These are phyloP conservation scores for Ensete glaucum DNA, from an alignment of 176 grass and related monocot species.

Conservation along the genomic window DNA sequence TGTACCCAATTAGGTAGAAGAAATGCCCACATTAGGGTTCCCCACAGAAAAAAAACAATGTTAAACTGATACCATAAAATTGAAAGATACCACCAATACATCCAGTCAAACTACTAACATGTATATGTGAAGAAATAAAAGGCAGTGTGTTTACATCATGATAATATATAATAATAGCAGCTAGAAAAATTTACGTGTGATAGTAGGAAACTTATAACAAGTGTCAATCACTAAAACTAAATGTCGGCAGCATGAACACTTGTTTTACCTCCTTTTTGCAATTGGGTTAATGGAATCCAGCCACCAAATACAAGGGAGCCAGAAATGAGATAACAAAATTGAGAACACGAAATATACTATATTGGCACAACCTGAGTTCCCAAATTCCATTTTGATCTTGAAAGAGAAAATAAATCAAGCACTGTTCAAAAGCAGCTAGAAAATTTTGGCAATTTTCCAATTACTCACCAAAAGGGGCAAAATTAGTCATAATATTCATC, in stretches of 20 bases:
- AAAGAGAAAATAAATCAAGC: too few species aligned
- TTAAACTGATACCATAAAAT: neutral
- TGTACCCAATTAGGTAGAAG: conserved; percentile 6
- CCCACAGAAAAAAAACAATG: neutral
- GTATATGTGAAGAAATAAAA: too few species aligned
- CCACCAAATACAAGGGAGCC: neutral
- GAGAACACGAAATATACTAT: neutral
- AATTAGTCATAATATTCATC: too few species aligned
- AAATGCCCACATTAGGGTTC: conserved; percentile 1
- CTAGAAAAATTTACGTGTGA: too few species aligned
- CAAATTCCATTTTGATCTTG: too few species aligned
- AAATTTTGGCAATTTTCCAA: too few species aligned
- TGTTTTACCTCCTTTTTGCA: neutral
- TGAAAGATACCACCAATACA: neutral
- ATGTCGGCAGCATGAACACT: neutral
- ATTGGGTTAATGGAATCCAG: neutral
- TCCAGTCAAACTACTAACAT: too few species aligned
- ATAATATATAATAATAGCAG: too few species aligned
- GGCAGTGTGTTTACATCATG: too few species aligned
- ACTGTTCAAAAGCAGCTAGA: too few species aligned
- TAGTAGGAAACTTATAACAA: neutral
- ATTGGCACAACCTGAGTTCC: too few species aligned
- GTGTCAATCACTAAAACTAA: neutral
- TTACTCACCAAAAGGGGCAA: too few species aligned
- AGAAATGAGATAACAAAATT: neutral